Evolutionary conservation across 208 protist genomes (phyloP).

Genomic region (Vickermania spadyakhi): DNA sequence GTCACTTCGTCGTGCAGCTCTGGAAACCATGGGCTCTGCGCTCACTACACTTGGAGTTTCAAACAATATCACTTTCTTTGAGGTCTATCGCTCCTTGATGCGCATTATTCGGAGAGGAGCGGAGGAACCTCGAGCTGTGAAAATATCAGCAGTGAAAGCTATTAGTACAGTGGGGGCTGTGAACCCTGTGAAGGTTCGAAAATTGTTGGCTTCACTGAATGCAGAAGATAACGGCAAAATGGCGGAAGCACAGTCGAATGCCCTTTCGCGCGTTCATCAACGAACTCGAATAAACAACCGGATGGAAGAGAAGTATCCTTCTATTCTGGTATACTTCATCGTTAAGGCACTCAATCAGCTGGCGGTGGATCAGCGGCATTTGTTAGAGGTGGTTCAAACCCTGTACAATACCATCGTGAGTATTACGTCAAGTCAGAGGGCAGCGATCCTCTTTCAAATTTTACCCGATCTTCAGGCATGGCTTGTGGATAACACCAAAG

Average conservation of each 20-base stretch:
- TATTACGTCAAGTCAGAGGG: slow-evolving; percentile 54
- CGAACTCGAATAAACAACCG: slow-evolving; percentile 56
- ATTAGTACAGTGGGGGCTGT: slow-evolving; percentile 78
- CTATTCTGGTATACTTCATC: slow-evolving; percentile 75
- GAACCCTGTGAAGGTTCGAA: slow-evolving; percentile 65
- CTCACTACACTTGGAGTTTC: slow-evolving; percentile 56
- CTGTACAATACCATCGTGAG: slow-evolving; percentile 59
- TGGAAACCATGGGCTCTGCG: slow-evolving; percentile 70
- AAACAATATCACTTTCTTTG: slow-evolving; percentile 30
- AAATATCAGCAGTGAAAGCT: slow-evolving; percentile 54
- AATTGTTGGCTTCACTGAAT: slow-evolving; percentile 50
- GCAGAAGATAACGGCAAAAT: slow-evolving; percentile 73
- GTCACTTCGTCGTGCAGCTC: slow-evolving; percentile 34
- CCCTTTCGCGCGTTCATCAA: slow-evolving; percentile 65
- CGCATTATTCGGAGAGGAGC: slow-evolving; percentile 73
- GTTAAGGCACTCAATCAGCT: slow-evolving; percentile 66
- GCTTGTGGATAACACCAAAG: slow-evolving; percentile 61
- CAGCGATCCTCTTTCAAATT: slow-evolving; percentile 66
- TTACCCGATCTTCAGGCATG: slow-evolving; percentile 72
- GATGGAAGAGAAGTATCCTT: slow-evolving; percentile 70
- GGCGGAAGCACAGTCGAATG: slow-evolving; percentile 71
- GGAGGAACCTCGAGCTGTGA: slow-evolving; percentile 64
- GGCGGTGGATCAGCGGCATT: slow-evolving; percentile 62
- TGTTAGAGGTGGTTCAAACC: slow-evolving; percentile 53
- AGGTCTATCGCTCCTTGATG: slow-evolving; percentile 61